A percentile compares a stretch with the other conserved stretches of the same genome.
Evolutionary conservation across 495 filamentous ascomycete species (phyloP).

Genomic region (Penicillium bovifimosum): DNA sequence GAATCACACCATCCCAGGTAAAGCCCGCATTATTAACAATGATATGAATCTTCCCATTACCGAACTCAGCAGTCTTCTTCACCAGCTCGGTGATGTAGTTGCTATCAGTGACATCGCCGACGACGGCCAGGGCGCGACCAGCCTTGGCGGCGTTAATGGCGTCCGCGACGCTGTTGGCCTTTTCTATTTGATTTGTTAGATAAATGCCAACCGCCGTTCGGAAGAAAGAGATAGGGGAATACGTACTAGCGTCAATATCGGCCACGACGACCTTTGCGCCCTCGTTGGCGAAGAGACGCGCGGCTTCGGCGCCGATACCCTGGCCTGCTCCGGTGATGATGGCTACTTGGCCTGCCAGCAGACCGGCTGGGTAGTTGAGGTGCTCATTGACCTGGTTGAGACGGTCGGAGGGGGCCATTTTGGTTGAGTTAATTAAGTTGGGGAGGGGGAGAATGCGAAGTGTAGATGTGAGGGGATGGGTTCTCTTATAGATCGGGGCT

Average conservation of each 20-base stretch:
- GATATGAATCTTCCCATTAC: constrained; percentile 79
- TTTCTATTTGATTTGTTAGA: constrained; percentile 37
- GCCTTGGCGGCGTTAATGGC: constrained; percentile 57
- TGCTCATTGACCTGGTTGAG: constrained; percentile 65
- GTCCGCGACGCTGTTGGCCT: constrained; percentile 56
- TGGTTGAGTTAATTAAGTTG: constrained; percentile 6
- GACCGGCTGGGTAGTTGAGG: constrained; percentile 72
- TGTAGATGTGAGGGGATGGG: background rate
- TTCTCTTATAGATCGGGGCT: constrained; percentile 21
- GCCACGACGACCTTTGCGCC: constrained; percentile 78
- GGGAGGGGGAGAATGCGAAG: background rate
- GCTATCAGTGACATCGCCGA: constrained; percentile 67
- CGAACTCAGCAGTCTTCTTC: constrained; percentile 69
- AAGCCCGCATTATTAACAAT: constrained; percentile 86
- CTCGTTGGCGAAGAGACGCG: constrained; percentile 76
- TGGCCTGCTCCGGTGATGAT: constrained; percentile 87
- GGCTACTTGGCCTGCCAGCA: constrained; percentile 73
- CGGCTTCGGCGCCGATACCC: constrained; percentile 82
- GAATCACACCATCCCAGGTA: constrained; percentile 87
- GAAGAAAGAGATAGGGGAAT: no score
- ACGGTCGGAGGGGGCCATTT: constrained; percentile 45
- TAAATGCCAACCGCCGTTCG: no score
- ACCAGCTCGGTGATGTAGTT: constrained; percentile 63
- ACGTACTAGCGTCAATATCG: constrained; percentile 69
- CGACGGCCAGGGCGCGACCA: constrained; percentile 61